A percentile compares a stretch with the other conserved stretches of the same genome.
Conservation (phyloP, 768 basidiomycete species). For the Cyclocybe aegerita region DNA sequence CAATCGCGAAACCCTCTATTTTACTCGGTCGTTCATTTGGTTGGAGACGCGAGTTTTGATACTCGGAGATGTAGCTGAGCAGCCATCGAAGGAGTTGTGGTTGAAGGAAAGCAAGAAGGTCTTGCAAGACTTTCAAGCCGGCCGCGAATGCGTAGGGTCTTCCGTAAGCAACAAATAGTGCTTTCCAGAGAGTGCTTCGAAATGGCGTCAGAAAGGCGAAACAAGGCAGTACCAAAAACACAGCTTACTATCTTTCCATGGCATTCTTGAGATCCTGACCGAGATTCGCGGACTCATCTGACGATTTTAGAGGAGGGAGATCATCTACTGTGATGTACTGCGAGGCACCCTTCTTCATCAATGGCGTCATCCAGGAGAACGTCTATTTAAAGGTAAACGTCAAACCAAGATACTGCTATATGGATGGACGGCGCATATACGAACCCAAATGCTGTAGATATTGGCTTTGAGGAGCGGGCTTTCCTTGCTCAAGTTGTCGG, state of each 20-base stretch:
- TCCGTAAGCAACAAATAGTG: slow-evolving; percentile 79
- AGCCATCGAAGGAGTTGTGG: slow-evolving; percentile 83
- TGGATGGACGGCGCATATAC: slow-evolving; percentile 9
- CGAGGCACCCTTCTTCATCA: slow-evolving; percentile 67
- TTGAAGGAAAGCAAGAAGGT: slow-evolving; percentile 79
- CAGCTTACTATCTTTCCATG: slow-evolving; percentile 58
- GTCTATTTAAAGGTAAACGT: slow-evolving; percentile 33
- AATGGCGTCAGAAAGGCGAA: background rate
- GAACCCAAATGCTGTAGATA: slow-evolving; percentile 72
- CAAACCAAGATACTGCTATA: background rate
- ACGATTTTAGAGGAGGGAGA: slow-evolving; percentile 67
- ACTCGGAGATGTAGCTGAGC: slow-evolving; percentile 77
- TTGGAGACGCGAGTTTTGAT: slow-evolving; percentile 53
- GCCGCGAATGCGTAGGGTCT: slow-evolving; percentile 66
- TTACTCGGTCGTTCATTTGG: slow-evolving; percentile 29
- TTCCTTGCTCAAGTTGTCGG: slow-evolving; percentile 45
- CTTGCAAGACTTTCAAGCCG: slow-evolving; percentile 73
- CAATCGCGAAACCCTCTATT: slow-evolving; percentile 75
- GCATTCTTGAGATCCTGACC: slow-evolving; percentile 59
- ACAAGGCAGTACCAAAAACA: background rate
- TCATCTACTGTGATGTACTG: slow-evolving; percentile 83
- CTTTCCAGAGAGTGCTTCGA: slow-evolving; percentile 66
- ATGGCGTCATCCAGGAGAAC: slow-evolving; percentile 84
- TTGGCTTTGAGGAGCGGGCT: slow-evolving; percentile 77
- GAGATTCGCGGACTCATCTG: slow-evolving; percentile 71